Evolutionary conservation across 805 yeast species (phyloP), one percentile per base, ranked within the genome.

Genomic region (Torulaspora delbrueckii): DNA sequence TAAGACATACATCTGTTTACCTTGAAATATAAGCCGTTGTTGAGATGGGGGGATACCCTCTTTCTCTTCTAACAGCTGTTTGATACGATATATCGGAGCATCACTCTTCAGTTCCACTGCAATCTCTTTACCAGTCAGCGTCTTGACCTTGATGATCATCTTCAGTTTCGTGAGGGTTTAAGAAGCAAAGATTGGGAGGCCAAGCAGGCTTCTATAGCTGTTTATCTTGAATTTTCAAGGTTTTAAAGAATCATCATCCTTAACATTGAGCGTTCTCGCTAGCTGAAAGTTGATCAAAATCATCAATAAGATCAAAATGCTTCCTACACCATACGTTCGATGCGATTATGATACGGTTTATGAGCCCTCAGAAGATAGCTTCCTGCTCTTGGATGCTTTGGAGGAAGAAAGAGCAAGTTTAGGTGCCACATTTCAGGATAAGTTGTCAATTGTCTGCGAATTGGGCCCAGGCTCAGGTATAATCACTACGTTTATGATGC

Each of bases 41-140:
- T 91, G 99, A 25, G 86, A 81, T 8, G 98, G 97, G 2, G 98
- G 96, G 45, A 91, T 91, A 1, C 98, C 99, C 65, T 91, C 98
- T 58, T 87, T 87, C 61, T 91, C 96, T 65, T 93, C 98, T 71
- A 91, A 79, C 62, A 84, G 78, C 63, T 91, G 97, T 67, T 91
- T 91, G 67, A 91, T 81, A 40, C 84, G 78, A 50, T 79, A 76
- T 47, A 86, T 75, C 52, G 63, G 63, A 46, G 67, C 72, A 4
- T 54, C 50, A 14, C 62, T 59, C 9, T 62, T 63, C 13, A 69
- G 58, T 36, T 63, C 66, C 6, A 67, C 58, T 4, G 62, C 51
- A 23, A 68, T 65, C 45, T 72, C 77, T 55, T 60, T 65, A 4
- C 61, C 65, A 1, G 69, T 63, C 37, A 63, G 45, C 14, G 62